Evolutionary conservation across 2,329 filamentous ascomycete species (phyloP).

Genomic region (Exophiala oligosperma): DNA sequence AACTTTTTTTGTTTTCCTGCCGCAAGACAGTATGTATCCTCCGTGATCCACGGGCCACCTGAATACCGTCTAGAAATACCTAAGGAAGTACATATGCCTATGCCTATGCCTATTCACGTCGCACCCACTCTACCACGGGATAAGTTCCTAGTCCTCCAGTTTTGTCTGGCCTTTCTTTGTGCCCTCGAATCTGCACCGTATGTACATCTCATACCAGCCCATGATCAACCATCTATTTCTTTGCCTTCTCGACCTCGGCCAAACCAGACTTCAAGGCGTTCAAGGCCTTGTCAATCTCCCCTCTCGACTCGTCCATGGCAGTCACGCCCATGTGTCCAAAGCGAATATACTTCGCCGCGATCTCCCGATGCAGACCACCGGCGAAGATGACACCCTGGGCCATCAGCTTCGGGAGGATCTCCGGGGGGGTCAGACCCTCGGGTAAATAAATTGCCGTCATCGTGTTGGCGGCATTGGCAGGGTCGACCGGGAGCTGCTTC

Average conservation of each 20-base stretch:
- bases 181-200: too few relatives aligned
- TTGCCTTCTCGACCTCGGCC: slow-evolving; percentile 68
- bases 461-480: slow-evolving; percentile 89
- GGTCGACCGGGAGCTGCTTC: slow-evolving; percentile 79
- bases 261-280: slow-evolving; percentile 73
- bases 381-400: slow-evolving; percentile 92
- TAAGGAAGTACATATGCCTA: too few relatives aligned
- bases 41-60: too few relatives aligned
- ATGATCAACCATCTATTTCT: slow-evolving; percentile 32
- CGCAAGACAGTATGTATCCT: too few relatives aligned
- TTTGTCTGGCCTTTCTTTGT: too few relatives aligned
- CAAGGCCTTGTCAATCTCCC: slow-evolving; percentile 82
- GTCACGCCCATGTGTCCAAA: slow-evolving; percentile 98
- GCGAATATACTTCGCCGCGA: slow-evolving; percentile 87
- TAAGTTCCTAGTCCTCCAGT: background rate
- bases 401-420: slow-evolving; percentile 79
- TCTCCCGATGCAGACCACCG: slow-evolving; percentile 93
- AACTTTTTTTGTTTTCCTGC: too few relatives aligned
- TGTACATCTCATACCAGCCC: background rate
- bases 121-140: too few relatives aligned
- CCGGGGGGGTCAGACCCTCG: slow-evolving; percentile 74
- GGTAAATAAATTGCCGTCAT: slow-evolving; percentile 98
- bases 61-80: too few relatives aligned
- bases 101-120: too few relatives aligned
- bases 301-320: slow-evolving; percentile 74